Base-by-base conservation (phyloP, 2,329 filamentous ascomycete genomes). In the Aspergillus sclerotialis region DNA sequence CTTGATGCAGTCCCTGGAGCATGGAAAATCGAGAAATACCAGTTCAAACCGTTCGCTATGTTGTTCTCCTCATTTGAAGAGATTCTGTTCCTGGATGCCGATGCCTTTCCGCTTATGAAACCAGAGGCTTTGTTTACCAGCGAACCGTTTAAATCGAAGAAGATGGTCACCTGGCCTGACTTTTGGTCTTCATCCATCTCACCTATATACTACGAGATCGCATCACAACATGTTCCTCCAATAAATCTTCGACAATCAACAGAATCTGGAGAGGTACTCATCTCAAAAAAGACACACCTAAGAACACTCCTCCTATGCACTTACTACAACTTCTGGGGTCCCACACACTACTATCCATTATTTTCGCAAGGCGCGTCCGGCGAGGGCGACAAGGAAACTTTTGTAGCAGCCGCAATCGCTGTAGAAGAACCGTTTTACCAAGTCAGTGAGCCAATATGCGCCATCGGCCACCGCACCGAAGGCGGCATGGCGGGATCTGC, bases 311-410 rank as follows among this genome's bases (percentile, higher is more conserved):
- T 70, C n/a, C 53, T 72, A 4, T 58, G 65, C 4, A 55, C 61
- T 2, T 73, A 72, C 46, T 73, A 73, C 49, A 73, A 71, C 43
- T 55, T 61, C 29, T 69, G 63, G 50, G 66, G 67, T 1, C 65
- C 67, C 4, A 44, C 53, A 0, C 58, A 60, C 33, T 72, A 67
- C 43, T 72, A 70, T 39, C 57, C 60, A 0, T 48, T 72, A 0
- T 53, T 69, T 7, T 64, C 60, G 4, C 68, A 70, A 46, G 68
- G 68, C 21, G 67, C 61, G 6, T 53, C 63, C 0, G 69, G 69
- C 8, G 59, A 71, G 48, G 69, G 69, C 11, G 69, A 72, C 49
- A 72, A 72, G 44, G 69, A 72, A 43, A 71, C 68, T 0, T 72
- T 72, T 42, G 46, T 68, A 11, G 55, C 63, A 4, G 68, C 68